A percentile compares a stretch with the other conserved stretches of the same genome.
phyloP scores from a whole-genome alignment of 129 eudicot species.

The Arctium lappa region DNA sequence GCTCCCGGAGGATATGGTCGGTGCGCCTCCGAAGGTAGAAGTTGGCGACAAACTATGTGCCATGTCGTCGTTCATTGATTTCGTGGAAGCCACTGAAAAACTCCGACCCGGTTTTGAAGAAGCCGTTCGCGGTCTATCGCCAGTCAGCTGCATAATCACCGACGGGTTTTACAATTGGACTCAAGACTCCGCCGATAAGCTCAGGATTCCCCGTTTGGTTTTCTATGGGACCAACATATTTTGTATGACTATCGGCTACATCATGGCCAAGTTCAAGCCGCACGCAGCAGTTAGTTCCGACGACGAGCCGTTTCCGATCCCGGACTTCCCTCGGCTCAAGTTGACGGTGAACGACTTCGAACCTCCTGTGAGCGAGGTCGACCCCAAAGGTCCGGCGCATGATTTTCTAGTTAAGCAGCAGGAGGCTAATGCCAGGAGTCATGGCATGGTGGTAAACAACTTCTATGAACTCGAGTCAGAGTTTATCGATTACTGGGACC shows the following conservation, averaged over 20 bases:
- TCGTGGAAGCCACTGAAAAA: conserved; percentile 13
- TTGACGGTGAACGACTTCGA: no score
- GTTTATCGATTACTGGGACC: no score
- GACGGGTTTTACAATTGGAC: conserved; percentile 49
- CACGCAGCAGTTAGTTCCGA: not conserved
- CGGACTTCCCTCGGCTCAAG: no score
- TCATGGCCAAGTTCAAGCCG: conserved; percentile 27
- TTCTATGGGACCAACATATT: conserved; percentile 48
- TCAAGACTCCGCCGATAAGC: conserved; percentile 31
- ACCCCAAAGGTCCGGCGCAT: no score
- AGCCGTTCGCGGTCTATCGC: conserved; percentile 19
- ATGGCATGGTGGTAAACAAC: no score
- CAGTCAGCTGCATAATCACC: conserved; percentile 36
- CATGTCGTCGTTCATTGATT: conserved; percentile 28
- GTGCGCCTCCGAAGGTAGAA: conserved; percentile 26
- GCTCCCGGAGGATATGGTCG: conserved; percentile 22
- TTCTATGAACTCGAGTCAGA: no score
- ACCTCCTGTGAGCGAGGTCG: no score
- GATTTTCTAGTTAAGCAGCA: no score
- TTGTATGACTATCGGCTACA: conserved; percentile 29
- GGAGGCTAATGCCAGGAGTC: no score
- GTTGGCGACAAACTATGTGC: conserved; percentile 32
- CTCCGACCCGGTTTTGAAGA: conserved; percentile 38
- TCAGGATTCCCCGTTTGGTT: conserved; percentile 38
- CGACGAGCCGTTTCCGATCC: no score